These are phyloP conservation scores for Hypoxylon trugodes DNA, from an alignment of 495 filamentous ascomycete species.

Conservation along the genomic window DNA sequence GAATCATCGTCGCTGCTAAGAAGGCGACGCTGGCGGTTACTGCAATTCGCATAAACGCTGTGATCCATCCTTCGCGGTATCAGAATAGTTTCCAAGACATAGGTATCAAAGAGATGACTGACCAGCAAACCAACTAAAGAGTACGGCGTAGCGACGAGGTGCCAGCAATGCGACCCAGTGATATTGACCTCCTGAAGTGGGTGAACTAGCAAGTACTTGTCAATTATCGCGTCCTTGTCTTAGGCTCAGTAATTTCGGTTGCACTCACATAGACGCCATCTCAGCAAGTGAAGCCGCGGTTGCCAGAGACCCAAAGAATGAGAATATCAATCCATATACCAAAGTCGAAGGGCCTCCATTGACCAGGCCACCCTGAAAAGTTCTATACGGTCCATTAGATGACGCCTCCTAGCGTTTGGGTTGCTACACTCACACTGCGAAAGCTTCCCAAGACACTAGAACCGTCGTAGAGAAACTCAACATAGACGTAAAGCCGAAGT, in stretches of 20 bases:
- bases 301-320: constrained; percentile 34
- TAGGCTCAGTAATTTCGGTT: too few species aligned
- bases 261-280: constrained; percentile 50
- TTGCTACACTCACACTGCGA: constrained; percentile 12
- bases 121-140: constrained; percentile 58
- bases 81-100: neutral
- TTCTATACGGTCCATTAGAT: constrained; percentile 6
- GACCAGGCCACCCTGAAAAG: constrained; percentile 13
- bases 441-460: constrained; percentile 22
- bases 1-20: constrained; percentile 54
- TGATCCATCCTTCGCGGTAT: constrained; percentile 51
- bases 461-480: constrained; percentile 24
- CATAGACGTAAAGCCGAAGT: constrained; percentile 26
- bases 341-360: constrained; percentile 24
- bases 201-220: constrained; percentile 33
- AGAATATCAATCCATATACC: constrained; percentile 32
- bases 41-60: constrained; percentile 45
- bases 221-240: too few species aligned
- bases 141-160: constrained; percentile 48
- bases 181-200: constrained; percentile 56
- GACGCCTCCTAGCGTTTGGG: neutral
- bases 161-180: constrained; percentile 57
- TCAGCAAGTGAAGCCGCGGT: constrained; percentile 38
- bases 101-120: neutral
- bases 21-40: constrained; percentile 38